Evolutionary conservation across 164 flowering plant species (phyloP), one percentile per base, ranked within the genome.

Genomic region (Kingdonia uniflora): DNA sequence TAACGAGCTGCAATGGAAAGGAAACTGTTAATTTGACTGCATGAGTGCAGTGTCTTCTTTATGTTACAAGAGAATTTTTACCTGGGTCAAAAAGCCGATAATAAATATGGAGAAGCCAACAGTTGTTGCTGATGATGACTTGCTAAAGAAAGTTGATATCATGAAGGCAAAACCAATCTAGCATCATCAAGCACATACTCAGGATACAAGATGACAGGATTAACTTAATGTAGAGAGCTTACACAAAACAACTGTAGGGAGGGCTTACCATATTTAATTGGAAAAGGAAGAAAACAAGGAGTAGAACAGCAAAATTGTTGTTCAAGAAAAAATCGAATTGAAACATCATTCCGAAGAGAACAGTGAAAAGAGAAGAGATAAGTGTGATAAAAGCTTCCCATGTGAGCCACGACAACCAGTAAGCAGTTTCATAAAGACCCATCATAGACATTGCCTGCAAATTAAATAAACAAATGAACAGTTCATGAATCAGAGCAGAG

Each of bases 351-450:
- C 99, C 96, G 58, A 87, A 85, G 21, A 89, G 84, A 64, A 87
- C 80, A 6, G 75, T 74, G 60, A 81, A 65, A 52, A 89, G 76
- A 2, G 97, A 75, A 17, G 99, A 81, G 41, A 89, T 44, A 47
- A 81, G 61, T 12, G 82, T 56, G 26, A 80, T 42, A 5, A 76
- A 61, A 51, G 81, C 80, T 66, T 94, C 99, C 97, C 97, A 94
- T 29, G 73, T 69, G 61, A 94, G 76, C 97, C 97, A 94, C 45
- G 99, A 89, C 15, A 85, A 64, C 99, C 99, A 94, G 55, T 87
- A 87, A 39, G 99, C 86, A 65, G 94, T 72, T 59, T 94, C 99
- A 67, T 78, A 87, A 59, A 94, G 88, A 60, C 97, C 99, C 90
- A 85, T 89, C 72, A 84, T 74, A 45, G 80, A 74, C 92, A 94